Conservation (phyloP, 148 eudicot species). For the Simmondsia chinensis region DNA sequence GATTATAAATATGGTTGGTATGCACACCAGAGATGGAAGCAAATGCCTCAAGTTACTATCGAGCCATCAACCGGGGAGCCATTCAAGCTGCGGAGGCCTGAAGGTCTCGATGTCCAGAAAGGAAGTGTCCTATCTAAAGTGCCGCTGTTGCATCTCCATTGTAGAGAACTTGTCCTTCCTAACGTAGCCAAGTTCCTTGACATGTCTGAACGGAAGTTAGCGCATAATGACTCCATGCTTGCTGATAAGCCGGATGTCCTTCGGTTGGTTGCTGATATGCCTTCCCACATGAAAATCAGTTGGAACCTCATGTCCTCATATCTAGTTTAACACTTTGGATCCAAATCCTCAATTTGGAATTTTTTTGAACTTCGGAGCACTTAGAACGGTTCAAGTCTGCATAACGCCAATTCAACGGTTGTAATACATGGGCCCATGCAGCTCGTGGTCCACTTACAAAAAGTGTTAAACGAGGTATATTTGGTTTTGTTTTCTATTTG, state of each 20-base stretch:
- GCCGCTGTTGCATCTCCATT: constrained; percentile 74
- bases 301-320: constrained; percentile 98
- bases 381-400: too few relatives aligned
- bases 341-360: too few relatives aligned
- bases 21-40: constrained; percentile 81
- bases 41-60: constrained; percentile 62
- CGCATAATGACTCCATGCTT: constrained; percentile 10
- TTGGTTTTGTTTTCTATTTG: too few relatives aligned
- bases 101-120: constrained; percentile 76
- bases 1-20: constrained; percentile 96
- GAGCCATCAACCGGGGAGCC: constrained; percentile 74
- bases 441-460: too few relatives aligned
- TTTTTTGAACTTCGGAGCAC: too few relatives aligned
- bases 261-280: constrained; percentile 84
- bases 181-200: constrained; percentile 57
- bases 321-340: constrained; percentile 57
- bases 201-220: constrained; percentile 18
- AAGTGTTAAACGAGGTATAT: too few relatives aligned
- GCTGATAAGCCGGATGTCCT: constrained; percentile 46
- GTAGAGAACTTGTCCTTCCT: constrained; percentile 82
- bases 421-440: too few relatives aligned
- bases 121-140: constrained; percentile 89
- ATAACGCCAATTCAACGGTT: too few relatives aligned
- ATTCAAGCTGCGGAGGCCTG: constrained; percentile 74
- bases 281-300: constrained; percentile 96